Base-by-base conservation (phyloP, 2,329 filamentous ascomycete species). In the Karstenula rhodostoma region DNA sequence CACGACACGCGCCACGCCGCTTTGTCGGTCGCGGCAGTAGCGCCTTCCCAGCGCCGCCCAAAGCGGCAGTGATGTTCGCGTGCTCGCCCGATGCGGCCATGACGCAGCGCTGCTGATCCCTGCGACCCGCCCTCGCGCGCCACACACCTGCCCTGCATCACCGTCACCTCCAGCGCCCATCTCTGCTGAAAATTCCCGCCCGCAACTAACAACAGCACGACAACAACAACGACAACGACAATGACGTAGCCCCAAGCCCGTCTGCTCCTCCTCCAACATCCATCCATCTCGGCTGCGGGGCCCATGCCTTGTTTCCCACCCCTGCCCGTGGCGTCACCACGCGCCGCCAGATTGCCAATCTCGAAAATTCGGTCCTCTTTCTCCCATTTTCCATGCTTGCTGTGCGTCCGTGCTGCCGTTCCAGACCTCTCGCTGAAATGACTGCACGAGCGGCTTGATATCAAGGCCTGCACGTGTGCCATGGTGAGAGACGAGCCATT, bases 1-100 rank as follows among this genome's bases (percentile, higher is more conserved):
- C 19, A n/a, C 42, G 3, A 44, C 19, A 44, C 19, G n/a, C 19
- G 12, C 46, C 49, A 54, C 40, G 37, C 43, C 44, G 42, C 51
- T 50, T 59, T 55, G 50, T 59, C 57, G 49, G 49, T 33, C n/a
- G 49, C 43, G 25, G 19, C 42, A 10, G 27, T 57, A 57, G 54
- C 44, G 54, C 29, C 12, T 10, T 22, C 15, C 2, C n/a, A 13
- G 13, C 52, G 6, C 17, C 25, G 19, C 61, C 57, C 54, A 56
- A 58, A 49, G 51, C 57, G 37, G 68, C 33, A 68, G 61, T 29
- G 66, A 71, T 67, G 55, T 42, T 10, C 62, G n/a, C 7, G 25
- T 5, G 27, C 47, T 37, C 29, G 59, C 65, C 61, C 56, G 47
- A 69, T 62, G 27, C 42, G 55, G 66, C 50, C 51, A 60, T 49